Evolutionary conservation across 169 alveolate genomes (phyloP).

Genomic region (Plasmodium relictum): DNA sequence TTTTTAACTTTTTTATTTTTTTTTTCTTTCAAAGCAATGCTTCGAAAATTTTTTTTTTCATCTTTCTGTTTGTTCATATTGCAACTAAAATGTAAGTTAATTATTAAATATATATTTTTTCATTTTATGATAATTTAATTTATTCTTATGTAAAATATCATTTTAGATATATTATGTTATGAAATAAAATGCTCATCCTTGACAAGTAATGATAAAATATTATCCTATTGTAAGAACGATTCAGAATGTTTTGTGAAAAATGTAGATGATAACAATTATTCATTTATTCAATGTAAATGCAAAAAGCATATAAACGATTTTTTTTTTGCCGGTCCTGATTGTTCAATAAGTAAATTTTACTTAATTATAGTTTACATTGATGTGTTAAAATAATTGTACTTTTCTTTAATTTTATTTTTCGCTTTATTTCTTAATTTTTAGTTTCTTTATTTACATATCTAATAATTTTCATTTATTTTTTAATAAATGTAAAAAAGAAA

Average conservation of each 20-base stretch:
- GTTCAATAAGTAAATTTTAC: slow-evolving; percentile 54
- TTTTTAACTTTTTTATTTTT: neutral
- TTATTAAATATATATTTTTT: neutral
- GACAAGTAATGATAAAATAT: slow-evolving; percentile 28
- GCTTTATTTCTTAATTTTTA: neutral
- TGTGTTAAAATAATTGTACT: neutral
- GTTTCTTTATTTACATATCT: neutral
- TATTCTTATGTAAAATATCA: no score
- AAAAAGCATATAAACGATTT: slow-evolving; percentile 37
- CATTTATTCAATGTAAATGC: slow-evolving; percentile 56
- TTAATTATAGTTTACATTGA: neutral
- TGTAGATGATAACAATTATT: slow-evolving; percentile 10
- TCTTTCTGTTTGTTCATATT: slow-evolving; percentile 1
- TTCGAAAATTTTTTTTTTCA: neutral
- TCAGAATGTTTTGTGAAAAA: slow-evolving; percentile 42
- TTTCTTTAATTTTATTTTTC: neutral
- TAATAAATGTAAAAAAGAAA: no score
- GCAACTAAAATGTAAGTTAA: slow-evolving; percentile 26
- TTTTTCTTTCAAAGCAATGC: slow-evolving; percentile 21
- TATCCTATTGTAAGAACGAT: slow-evolving; percentile 61
- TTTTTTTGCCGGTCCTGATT: slow-evolving; percentile 74
- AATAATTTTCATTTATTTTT: neutral
- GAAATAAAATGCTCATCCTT: slow-evolving; percentile 30
- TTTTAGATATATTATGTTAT: slow-evolving; percentile 23
- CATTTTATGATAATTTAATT: no score